These are phyloP conservation scores for Kwoniella dendrophila DNA, from an alignment of 768 basidiomycete species.

Conservation along the genomic window DNA sequence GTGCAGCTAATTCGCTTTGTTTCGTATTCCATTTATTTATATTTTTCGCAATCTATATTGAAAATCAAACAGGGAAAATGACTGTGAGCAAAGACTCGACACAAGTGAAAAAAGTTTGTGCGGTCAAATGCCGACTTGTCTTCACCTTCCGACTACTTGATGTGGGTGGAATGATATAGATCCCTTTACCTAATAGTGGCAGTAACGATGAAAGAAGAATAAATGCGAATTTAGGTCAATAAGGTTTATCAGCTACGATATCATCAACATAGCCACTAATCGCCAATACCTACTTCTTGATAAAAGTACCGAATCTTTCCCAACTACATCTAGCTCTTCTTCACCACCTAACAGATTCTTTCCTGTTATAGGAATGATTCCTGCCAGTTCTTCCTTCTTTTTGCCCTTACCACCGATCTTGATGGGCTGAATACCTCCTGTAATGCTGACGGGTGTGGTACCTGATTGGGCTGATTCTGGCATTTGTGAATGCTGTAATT, in stretches of 20 bases:
- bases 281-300: slow-evolving; percentile 42
- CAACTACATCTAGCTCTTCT: slow-evolving; percentile 43
- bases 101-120: slow-evolving; percentile 9
- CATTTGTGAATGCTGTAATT: not conserved
- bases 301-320: slow-evolving; percentile 43
- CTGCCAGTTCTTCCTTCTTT: slow-evolving; percentile 36
- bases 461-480: slow-evolving; percentile 5
- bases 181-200: slow-evolving; percentile 53
- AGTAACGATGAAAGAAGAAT: not conserved
- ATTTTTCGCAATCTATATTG: slow-evolving; percentile 75
- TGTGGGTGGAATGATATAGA: slow-evolving; percentile 76
- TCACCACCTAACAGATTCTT: slow-evolving; percentile 41
- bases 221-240: slow-evolving; percentile 15
- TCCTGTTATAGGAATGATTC: slow-evolving; percentile 16
- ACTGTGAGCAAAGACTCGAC: slow-evolving; percentile 12
- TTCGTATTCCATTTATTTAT: slow-evolving; percentile 98
- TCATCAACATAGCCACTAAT: not conserved
- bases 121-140: slow-evolving; percentile 17
- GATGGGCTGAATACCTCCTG: slow-evolving; percentile 30
- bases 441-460: slow-evolving; percentile 18
- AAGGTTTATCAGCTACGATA: not conserved
- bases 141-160: slow-evolving; percentile 59
- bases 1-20: slow-evolving; percentile 71
- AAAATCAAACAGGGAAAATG: slow-evolving; percentile 2
- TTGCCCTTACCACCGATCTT: slow-evolving; percentile 32